These are phyloP conservation scores for Oehlia diaphana DNA, from an alignment of 192 early-diverging fungal species.

Conservation along the genomic window DNA sequence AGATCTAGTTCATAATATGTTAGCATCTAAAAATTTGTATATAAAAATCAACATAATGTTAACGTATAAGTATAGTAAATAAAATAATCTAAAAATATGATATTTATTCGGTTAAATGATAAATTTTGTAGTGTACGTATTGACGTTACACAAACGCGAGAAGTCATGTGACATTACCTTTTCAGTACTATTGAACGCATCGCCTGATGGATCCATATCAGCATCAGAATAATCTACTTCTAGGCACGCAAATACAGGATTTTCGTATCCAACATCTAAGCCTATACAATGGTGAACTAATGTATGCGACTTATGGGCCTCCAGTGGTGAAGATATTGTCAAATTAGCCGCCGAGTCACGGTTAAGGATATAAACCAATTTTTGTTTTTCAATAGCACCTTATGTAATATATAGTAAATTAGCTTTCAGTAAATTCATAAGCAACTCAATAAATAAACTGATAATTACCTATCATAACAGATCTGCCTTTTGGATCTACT, in stretches of 20 bases:
- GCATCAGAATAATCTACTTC: conserved; percentile 85
- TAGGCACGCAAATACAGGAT: conserved; percentile 94
- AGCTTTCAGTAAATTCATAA: neutral
- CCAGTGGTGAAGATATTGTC: conserved; percentile 93
- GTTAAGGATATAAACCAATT: conserved; percentile 96
- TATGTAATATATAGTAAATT: neutral
- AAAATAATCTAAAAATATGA: too few relatives aligned
- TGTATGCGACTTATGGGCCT: conserved; percentile 83
- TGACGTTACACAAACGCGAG: neutral
- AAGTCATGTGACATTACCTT: conserved; percentile 50
- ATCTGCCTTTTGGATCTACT: conserved; percentile 92
- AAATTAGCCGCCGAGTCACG: conserved; percentile 81
- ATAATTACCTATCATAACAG: conserved; percentile 81
- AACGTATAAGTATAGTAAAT: neutral
- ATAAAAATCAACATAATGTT: neutral
- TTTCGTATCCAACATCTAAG: conserved; percentile 98
- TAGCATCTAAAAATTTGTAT: conserved; percentile 52
- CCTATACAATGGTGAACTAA: conserved; percentile 80
- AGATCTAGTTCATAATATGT: conserved; percentile 97
- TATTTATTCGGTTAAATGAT: neutral
- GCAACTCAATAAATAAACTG: conserved; percentile 22
- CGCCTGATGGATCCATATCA: conserved; percentile 73
- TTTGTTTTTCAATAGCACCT: conserved; percentile 92
- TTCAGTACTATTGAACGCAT: conserved; percentile 69
- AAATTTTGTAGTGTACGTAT: neutral